Evolutionary conservation across 768 basidiomycete genomes (phyloP).

Genomic region (Agaricus subrufescens): DNA sequence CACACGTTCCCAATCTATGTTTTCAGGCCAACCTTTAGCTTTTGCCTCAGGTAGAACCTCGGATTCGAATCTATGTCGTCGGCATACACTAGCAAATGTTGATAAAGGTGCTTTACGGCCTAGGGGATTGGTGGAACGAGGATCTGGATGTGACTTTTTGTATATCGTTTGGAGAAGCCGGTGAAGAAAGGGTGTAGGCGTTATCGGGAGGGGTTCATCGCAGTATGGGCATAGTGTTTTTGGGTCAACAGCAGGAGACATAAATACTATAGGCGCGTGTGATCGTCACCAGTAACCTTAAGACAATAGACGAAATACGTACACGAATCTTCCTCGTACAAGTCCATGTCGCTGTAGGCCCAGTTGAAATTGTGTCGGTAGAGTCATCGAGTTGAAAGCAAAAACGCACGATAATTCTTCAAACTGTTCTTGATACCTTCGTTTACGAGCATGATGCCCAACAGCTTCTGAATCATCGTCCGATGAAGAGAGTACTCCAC

Average conservation of each 20-base stretch:
- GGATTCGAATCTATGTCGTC: conserved; percentile 75
- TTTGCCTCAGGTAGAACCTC: conserved; percentile 69
- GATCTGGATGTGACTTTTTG: conserved; percentile 52
- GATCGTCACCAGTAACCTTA: not conserved
- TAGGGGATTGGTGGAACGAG: conserved; percentile 63
- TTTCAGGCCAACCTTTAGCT: conserved; percentile 70
- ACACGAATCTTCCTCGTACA: conserved; percentile 34
- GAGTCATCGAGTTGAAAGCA: not conserved
- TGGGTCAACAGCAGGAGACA: conserved; percentile 53
- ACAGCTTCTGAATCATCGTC: not conserved
- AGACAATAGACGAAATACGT: conserved; percentile 14
- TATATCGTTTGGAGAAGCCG: conserved; percentile 47
- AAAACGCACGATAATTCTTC: not conserved
- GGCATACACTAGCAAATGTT: conserved; percentile 64
- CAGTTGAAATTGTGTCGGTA: not conserved
- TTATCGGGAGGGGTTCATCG: conserved; percentile 60
- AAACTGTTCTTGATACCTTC: not conserved
- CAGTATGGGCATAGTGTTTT: conserved; percentile 77
- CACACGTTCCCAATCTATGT: conserved; percentile 59
- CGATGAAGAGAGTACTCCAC: not conserved
- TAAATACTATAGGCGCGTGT: conserved; percentile 36
- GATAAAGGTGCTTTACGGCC: conserved; percentile 55
- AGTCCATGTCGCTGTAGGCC: conserved; percentile 13
- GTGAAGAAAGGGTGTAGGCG: conserved; percentile 56
- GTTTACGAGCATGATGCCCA: not conserved